Evolutionary conservation across 805 yeast species (phyloP).

Genomic region (Wickerhamiella cacticola): DNA sequence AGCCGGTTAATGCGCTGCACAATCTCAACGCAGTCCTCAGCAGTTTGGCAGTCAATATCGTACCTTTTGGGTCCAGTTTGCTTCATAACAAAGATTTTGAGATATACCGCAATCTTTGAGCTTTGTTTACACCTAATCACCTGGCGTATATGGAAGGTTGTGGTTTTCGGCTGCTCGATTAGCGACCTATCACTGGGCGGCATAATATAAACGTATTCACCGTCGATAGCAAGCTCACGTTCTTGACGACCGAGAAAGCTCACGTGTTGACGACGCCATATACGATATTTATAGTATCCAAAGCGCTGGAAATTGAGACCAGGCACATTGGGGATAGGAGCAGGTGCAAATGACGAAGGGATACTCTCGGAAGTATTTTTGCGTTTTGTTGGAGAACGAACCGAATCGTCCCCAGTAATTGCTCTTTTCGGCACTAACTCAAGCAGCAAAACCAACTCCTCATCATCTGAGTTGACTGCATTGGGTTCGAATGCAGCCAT

Average conservation of each 20-base stretch:
- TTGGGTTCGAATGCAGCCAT: background rate
- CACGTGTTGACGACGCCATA: constrained; percentile 80
- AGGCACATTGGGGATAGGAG: constrained; percentile 3
- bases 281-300: constrained; percentile 72
- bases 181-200: constrained; percentile 72
- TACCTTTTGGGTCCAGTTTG: constrained; percentile 64
- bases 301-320: constrained; percentile 19
- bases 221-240: constrained; percentile 76
- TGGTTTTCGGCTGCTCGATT: constrained; percentile 66
- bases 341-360: constrained; percentile 3
- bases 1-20: constrained; percentile 55
- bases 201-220: constrained; percentile 80
- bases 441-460: constrained; percentile 6
- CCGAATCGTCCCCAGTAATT: constrained; percentile 6
- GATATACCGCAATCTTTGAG: constrained; percentile 59
- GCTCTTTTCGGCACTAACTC: constrained; percentile 14
- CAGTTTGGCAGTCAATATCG: constrained; percentile 65
- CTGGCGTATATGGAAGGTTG: constrained; percentile 75
- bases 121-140: constrained; percentile 66
- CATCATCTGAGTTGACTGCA: background rate
- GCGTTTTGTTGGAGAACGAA: constrained; percentile 7
- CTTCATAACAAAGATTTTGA: constrained; percentile 68
- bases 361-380: background rate
- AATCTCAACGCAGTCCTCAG: constrained; percentile 56
- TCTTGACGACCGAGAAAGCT: constrained; percentile 71